Percentiles rank a stretch among this genome's conserved stretches.
Evolutionary conservation across 495 filamentous ascomycete genomes (phyloP).

Genomic region (Staphylotrichum longicolle): DNA sequence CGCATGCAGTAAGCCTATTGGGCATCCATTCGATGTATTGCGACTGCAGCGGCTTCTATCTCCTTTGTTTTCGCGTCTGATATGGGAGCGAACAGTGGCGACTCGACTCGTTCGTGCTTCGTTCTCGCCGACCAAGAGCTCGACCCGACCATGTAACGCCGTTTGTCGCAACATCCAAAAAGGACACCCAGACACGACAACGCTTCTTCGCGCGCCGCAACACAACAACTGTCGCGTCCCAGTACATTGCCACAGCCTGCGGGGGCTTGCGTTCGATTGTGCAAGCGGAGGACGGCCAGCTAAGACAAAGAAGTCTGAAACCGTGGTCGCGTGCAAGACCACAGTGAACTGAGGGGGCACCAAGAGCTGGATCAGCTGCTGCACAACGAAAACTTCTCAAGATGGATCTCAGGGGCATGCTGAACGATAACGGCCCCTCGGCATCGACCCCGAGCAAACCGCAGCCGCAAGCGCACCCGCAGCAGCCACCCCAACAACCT

Average conservation of each 20-base stretch:
- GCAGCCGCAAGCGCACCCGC: slow-evolving; percentile 23
- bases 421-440: slow-evolving; percentile 45
- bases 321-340: slow-evolving; percentile 14
- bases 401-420: slow-evolving; percentile 59
- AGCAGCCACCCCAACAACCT: slow-evolving; percentile 27
- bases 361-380: background rate
- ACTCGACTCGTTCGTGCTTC: slow-evolving; percentile 14
- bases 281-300: slow-evolving; percentile 15
- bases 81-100: slow-evolving; percentile 26
- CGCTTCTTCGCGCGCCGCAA: slow-evolving; percentile 9
- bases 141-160: slow-evolving; percentile 32
- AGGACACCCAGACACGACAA: slow-evolving; percentile 10
- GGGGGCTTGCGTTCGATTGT: slow-evolving; percentile 17
- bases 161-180: slow-evolving; percentile 20
- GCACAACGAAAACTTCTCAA: slow-evolving; percentile 15
- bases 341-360: background rate
- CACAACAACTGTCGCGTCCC: background rate
- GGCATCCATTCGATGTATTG: background rate
- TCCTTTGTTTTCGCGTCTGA: slow-evolving; percentile 8
- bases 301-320: slow-evolving; percentile 4
- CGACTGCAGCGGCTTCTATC: background rate
- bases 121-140: slow-evolving; percentile 22
- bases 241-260: background rate
- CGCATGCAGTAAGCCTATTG: slow-evolving; percentile 20
- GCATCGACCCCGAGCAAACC: slow-evolving; percentile 30